phyloP scores from a whole-genome alignment of 2,329 filamentous ascomycete genomes.

The Xylariaceae sp. region DNA sequence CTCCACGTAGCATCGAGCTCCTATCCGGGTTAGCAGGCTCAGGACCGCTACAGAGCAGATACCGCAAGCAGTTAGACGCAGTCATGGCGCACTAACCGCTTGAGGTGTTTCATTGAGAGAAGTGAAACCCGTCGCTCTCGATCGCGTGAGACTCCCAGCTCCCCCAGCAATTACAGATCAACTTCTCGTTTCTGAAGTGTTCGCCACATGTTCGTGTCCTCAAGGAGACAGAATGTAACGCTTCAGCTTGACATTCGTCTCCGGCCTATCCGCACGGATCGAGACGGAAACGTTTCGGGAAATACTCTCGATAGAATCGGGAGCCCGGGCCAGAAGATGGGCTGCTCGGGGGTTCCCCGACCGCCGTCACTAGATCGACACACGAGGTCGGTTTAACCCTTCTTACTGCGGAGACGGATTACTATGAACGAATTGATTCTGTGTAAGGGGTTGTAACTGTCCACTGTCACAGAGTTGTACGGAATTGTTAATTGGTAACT shows the following conservation, averaged over 20 bases:
- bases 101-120: neutral
- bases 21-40: no score
- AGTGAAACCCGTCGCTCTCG: neutral
- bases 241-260: neutral
- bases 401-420: neutral
- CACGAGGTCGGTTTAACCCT: neutral
- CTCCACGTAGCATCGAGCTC: neutral
- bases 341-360: no score
- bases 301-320: neutral
- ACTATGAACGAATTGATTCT: no score
- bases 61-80: neutral
- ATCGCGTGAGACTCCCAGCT: neutral
- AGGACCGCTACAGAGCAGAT: neutral
- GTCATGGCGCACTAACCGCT: neutral
- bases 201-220: neutral
- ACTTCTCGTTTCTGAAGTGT: neutral
- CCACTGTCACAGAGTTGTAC: no score
- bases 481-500: no score
- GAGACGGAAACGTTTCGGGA: neutral
- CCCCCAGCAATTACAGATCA: neutral
- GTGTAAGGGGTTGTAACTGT: no score
- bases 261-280: neutral
- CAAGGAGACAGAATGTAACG: neutral
- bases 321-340: neutral
- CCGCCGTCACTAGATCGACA: neutral